phyloP scores from a whole-genome alignment of 257 asterid species.

The Plectranthus barbatus region DNA sequence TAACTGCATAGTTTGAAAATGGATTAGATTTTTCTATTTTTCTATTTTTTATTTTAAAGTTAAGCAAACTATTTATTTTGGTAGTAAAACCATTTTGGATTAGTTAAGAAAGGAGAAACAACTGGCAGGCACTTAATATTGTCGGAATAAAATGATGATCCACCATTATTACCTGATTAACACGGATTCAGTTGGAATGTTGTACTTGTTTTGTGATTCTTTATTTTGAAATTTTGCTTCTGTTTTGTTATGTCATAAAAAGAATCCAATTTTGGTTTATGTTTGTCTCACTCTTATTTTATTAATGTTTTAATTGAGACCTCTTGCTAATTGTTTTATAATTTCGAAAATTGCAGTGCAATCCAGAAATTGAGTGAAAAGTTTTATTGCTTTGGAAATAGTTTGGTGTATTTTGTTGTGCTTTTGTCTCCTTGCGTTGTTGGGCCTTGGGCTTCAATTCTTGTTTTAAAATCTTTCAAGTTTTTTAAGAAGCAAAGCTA shows the following conservation, averaged over 20 bases:
- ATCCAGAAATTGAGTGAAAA: background rate
- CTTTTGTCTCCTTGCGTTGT: background rate
- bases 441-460: no score
- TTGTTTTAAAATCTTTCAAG: no score
- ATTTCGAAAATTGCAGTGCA: background rate
- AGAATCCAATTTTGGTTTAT: background rate
- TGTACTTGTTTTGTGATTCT: conserved; percentile 17
- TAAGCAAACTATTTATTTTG: no score
- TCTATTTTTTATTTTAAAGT: no score
- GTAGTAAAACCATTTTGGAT: background rate
- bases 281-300: background rate
- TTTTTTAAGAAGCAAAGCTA: no score
- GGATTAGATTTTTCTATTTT: no score
- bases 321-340: background rate
- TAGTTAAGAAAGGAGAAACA: background rate
- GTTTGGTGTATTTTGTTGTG: background rate
- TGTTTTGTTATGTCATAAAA: conserved; percentile 7
- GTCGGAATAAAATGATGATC: background rate
- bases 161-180: conserved; percentile 1
- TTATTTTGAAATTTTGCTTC: conserved; percentile 13
- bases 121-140: conserved; percentile 20
- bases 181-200: conserved; percentile 16
- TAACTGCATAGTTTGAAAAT: no score
- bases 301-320: background rate
- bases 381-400: background rate